Evolutionary conservation across 768 basidiomycete genomes (phyloP).

Genomic region (Xerocomus brunneocitrinus): DNA sequence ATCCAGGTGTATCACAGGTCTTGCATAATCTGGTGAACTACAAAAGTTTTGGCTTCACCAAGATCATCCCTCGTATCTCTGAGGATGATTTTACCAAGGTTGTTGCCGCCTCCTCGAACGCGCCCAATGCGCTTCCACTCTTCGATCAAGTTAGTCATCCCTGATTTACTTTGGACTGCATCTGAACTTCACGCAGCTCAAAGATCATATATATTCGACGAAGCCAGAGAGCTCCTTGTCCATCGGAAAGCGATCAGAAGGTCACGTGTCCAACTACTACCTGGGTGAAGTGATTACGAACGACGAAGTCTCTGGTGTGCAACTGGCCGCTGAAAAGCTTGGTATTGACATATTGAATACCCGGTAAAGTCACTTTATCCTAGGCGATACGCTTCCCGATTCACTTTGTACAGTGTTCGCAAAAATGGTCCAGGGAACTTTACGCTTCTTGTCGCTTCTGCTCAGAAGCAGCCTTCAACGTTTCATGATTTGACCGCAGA

Average conservation of each 20-base stretch:
- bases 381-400: neutral
- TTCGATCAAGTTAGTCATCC: conserved; percentile 54
- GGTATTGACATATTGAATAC: conserved; percentile 80
- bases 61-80: conserved; percentile 73
- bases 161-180: neutral
- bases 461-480: conserved; percentile 35
- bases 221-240: conserved; percentile 62
- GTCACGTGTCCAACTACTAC: conserved; percentile 85
- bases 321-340: conserved; percentile 68
- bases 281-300: conserved; percentile 69
- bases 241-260: conserved; percentile 75
- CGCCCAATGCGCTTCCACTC: conserved; percentile 47
- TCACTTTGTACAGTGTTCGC: conserved; percentile 47
- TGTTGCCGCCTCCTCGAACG: conserved; percentile 57
- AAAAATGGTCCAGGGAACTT: conserved; percentile 63
- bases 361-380: conserved; percentile 41
- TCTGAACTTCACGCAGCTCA: conserved; percentile 43
- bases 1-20: conserved; percentile 20
- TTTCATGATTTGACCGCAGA: conserved; percentile 45
- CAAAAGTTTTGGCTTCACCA: conserved; percentile 80
- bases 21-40: conserved; percentile 57
- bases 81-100: conserved; percentile 59
- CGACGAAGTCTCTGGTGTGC: conserved; percentile 72
- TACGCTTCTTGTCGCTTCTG: conserved; percentile 73
- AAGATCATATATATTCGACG: conserved; percentile 67